Evolutionary conservation across 192 early-diverging fungal genomes (phyloP).

Genomic region (Dispira simplex): DNA sequence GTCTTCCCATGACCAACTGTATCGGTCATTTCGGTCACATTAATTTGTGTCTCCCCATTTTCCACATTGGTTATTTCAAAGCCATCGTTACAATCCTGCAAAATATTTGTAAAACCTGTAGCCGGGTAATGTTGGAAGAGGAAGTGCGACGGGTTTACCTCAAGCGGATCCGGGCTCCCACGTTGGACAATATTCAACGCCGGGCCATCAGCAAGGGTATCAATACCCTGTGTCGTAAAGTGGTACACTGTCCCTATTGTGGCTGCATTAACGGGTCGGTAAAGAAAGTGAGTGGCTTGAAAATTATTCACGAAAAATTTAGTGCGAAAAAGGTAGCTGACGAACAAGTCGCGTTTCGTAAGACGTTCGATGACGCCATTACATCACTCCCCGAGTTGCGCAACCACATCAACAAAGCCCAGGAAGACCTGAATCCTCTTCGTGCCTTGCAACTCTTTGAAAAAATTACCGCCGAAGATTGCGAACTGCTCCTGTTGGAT

Average conservation of each 20-base stretch:
- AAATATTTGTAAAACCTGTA: slow-evolving; percentile 94
- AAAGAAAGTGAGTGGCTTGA: slow-evolving; percentile 89
- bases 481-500: slow-evolving; percentile 86
- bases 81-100: slow-evolving; percentile 78
- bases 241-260: slow-evolving; percentile 69
- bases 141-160: slow-evolving; percentile 52
- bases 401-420: slow-evolving; percentile 61
- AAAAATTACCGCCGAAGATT: slow-evolving; percentile 81
- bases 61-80: slow-evolving; percentile 97
- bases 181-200: slow-evolving; percentile 67
- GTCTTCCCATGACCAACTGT: slow-evolving; percentile 71
- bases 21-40: slow-evolving; percentile 95
- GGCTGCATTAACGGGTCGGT: slow-evolving; percentile 70
- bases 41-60: slow-evolving; percentile 84
- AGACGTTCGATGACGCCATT: slow-evolving; percentile 58
- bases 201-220: slow-evolving; percentile 67
- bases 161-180: slow-evolving; percentile 48
- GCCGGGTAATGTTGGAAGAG: slow-evolving; percentile 78
- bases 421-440: slow-evolving; percentile 90
- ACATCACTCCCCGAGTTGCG: slow-evolving; percentile 59
- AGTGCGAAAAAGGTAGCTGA: slow-evolving; percentile 62
- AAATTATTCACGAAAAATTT: slow-evolving; percentile 92
- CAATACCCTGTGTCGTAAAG: slow-evolving; percentile 67
- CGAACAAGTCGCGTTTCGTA: slow-evolving; percentile 57
- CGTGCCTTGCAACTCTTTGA: slow-evolving; percentile 75